Conservation (phyloP, 2,329 filamentous ascomycete genomes). For the Verticillium isaacii region DNA sequence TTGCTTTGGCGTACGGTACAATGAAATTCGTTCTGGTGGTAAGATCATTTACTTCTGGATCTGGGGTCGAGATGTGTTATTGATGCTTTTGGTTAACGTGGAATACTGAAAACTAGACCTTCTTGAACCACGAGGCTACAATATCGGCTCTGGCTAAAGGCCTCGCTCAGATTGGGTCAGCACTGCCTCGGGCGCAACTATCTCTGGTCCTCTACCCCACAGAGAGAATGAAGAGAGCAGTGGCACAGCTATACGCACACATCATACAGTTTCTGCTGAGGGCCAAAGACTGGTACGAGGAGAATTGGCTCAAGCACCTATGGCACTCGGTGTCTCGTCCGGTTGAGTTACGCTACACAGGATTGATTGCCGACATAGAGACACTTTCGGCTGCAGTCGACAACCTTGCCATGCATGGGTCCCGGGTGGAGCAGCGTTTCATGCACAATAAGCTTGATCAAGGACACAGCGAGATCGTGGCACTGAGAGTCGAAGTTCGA, state of each 20-base stretch:
- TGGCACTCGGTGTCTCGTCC: slow-evolving; percentile 12
- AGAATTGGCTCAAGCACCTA: slow-evolving; percentile 9
- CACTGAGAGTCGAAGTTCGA: not conserved
- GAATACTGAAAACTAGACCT: slow-evolving; percentile 5
- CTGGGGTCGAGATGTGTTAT: too few species aligned
- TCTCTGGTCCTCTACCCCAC: slow-evolving; percentile 12
- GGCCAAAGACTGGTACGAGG: slow-evolving; percentile 14
- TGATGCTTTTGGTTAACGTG: not conserved
- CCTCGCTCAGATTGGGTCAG: slow-evolving; percentile 11
- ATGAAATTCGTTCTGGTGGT: slow-evolving; percentile 20
- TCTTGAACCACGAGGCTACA: slow-evolving; percentile 12
- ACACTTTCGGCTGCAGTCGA: not conserved
- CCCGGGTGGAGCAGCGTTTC: not conserved
- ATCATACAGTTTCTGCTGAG: slow-evolving; percentile 17
- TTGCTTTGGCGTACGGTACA: slow-evolving; percentile 16
- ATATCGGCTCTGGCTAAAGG: slow-evolving; percentile 12
- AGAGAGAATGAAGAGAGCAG: slow-evolving; percentile 9
- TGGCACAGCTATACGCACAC: slow-evolving; percentile 14
- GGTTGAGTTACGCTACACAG: slow-evolving; percentile 12
- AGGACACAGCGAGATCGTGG: not conserved
- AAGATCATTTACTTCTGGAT: not conserved
- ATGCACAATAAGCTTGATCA: not conserved
- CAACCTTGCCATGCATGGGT: not conserved
- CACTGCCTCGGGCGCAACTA: slow-evolving; percentile 12
- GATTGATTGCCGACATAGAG: slow-evolving; percentile 12